Conservation (phyloP, 257 asterid species). For the Perilla frutescens region DNA sequence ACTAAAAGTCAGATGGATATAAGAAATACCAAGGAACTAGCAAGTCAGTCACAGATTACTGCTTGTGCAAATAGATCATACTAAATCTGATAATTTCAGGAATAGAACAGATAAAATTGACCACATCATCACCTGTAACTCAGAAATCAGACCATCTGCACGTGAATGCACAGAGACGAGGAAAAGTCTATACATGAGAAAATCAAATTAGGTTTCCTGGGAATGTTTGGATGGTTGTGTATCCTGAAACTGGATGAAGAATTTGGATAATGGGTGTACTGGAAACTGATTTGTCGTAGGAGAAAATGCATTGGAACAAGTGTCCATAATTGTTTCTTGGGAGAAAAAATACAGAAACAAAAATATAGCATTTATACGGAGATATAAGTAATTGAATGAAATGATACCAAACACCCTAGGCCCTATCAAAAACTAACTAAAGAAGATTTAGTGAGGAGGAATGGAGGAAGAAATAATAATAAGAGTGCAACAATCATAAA, state of each 20-base stretch:
- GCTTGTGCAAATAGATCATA: slow-evolving; percentile 16
- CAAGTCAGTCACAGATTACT: background rate
- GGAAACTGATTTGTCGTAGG: background rate
- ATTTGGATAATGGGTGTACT: no score
- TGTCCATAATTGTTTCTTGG: background rate
- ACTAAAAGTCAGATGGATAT: background rate
- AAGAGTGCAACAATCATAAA: slow-evolving; percentile 5
- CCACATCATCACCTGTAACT: slow-evolving; percentile 3
- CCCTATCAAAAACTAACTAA: background rate
- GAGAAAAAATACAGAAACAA: background rate
- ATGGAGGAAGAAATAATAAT: background rate
- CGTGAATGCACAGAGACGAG: no score
- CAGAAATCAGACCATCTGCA: background rate
- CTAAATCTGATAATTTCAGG: background rate
- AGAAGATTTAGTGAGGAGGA: background rate
- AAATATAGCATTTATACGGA: background rate
- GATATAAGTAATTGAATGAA: background rate
- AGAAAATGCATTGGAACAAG: background rate
- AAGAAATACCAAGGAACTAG: background rate
- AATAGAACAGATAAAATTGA: background rate
- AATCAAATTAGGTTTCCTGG: no score
- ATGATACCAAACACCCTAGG: background rate
- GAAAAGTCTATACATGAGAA: no score
- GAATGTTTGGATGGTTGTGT: no score
- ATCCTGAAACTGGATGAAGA: no score